phyloP scores from a whole-genome alignment of 345 rosid genomes.

The Moringa oleifera region DNA sequence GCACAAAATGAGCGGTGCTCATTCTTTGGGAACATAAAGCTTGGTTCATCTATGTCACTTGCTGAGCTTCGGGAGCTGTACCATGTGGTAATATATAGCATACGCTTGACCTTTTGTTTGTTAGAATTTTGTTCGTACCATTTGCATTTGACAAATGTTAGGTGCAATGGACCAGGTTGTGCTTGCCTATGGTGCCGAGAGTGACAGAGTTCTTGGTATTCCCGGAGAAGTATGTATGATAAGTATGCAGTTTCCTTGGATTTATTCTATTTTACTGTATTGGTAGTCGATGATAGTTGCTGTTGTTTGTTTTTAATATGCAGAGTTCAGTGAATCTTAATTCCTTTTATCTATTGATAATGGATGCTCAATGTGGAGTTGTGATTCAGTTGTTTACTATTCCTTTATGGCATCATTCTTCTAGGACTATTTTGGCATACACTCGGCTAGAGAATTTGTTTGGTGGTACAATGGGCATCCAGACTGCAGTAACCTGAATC shows the following conservation, averaged over 20 bases:
- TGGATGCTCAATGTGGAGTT: neutral
- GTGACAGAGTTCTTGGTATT: conserved; percentile 74
- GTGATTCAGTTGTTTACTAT: neutral
- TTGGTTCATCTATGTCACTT: conserved; percentile 65
- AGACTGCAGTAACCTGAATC: conserved; percentile 53
- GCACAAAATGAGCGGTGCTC: conserved; percentile 59
- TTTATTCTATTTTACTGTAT: neutral
- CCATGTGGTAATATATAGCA: conserved; percentile 45
- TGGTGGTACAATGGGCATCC: conserved; percentile 99
- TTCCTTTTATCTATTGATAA: neutral
- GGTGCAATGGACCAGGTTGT: conserved; percentile 55
- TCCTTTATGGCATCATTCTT: neutral
- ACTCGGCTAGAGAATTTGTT: conserved; percentile 92
- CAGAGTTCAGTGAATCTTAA: neutral
- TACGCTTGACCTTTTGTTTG: neutral
- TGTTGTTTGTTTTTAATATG: too few species aligned
- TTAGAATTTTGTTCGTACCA: neutral
- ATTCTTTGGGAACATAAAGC: conserved; percentile 69
- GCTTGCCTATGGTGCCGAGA: conserved; percentile 96
- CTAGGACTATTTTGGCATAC: conserved; percentile 61
- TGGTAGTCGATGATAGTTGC: neutral
- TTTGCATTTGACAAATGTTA: conserved; percentile 3
- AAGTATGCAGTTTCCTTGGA: neutral
- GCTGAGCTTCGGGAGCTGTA: conserved; percentile 78
- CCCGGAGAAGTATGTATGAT: conserved; percentile 69